Conservation (phyloP, 2,329 filamentous ascomycete genomes). For the Periglandula ipomoeae region DNA sequence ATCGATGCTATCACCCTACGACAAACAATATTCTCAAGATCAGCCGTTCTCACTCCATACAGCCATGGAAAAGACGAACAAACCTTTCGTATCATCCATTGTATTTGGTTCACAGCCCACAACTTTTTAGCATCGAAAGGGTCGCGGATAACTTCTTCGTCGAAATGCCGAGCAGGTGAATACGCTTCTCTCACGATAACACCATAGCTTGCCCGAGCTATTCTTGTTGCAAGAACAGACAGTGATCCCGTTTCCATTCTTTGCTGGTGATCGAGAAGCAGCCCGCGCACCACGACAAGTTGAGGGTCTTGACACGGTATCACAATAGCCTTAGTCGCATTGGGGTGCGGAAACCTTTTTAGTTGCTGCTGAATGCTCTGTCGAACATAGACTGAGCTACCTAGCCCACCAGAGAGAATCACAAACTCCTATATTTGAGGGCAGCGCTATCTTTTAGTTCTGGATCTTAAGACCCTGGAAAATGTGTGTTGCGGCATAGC, state of each 20-base stretch:
- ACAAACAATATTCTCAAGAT: no score
- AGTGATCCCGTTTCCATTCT: conserved; percentile 30
- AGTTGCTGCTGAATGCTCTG: conserved; percentile 30
- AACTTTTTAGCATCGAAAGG: conserved; percentile 17
- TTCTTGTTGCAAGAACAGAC: conserved; percentile 32
- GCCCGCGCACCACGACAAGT: conserved; percentile 44
- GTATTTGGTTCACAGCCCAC: conserved; percentile 32
- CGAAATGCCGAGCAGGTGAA: conserved; percentile 24
- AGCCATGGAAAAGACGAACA: no score
- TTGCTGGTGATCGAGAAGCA: conserved; percentile 42
- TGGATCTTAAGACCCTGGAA: no score
- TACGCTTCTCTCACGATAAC: conserved; percentile 29
- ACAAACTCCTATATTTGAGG: conserved; percentile 35
- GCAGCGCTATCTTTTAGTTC: no score
- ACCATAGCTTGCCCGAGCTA: conserved; percentile 34
- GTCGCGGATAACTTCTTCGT: conserved; percentile 26
- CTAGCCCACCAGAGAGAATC: conserved; percentile 36
- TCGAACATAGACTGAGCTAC: conserved; percentile 37
- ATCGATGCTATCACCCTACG: conserved; percentile 30
- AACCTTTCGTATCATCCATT: conserved; percentile 33
- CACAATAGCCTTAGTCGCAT: conserved; percentile 26
- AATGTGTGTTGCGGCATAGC: no score
- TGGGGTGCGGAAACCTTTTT: conserved; percentile 22
- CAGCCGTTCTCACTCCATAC: no score
- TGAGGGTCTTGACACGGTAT: conserved; percentile 41